These are phyloP conservation scores for Mycocentrospora acerina DNA, from an alignment of 2,329 filamentous ascomycete species.

Conservation along the genomic window DNA sequence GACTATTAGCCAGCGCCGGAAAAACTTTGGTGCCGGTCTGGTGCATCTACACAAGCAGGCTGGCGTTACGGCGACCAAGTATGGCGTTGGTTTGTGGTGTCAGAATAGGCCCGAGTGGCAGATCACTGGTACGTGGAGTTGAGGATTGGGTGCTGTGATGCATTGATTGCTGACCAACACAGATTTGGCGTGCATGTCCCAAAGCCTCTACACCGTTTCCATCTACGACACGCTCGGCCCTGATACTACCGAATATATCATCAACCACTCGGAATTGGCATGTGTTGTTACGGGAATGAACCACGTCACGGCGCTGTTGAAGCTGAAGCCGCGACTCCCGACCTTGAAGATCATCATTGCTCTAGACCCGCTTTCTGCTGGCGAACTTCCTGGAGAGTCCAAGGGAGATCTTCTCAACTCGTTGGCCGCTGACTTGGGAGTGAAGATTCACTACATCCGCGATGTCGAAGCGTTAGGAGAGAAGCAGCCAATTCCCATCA, in stretches of 20 bases:
- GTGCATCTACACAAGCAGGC: constrained; percentile 76
- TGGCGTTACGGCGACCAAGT: constrained; percentile 65
- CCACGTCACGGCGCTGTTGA: constrained; percentile 79
- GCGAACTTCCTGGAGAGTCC: constrained; percentile 73
- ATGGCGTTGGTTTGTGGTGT: constrained; percentile 81
- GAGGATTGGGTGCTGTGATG: neutral
- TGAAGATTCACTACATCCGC: constrained; percentile 75
- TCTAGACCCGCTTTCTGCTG: constrained; percentile 77
- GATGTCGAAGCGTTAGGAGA: constrained; percentile 82
- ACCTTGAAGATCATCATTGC: constrained; percentile 84
- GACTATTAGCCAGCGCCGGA: constrained; percentile 75
- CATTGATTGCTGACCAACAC: constrained; percentile 8
- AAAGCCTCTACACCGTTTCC: constrained; percentile 85
- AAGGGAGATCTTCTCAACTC: constrained; percentile 77
- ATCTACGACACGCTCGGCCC: constrained; percentile 95
- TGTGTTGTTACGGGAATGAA: constrained; percentile 77
- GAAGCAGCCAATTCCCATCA: constrained; percentile 67
- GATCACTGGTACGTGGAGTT: constrained; percentile 61
- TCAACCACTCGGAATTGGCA: constrained; percentile 79
- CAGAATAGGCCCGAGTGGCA: constrained; percentile 90
- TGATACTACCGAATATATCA: constrained; percentile 90
- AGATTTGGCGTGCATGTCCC: constrained; percentile 86
- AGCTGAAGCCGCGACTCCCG: constrained; percentile 75
- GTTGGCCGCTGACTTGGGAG: constrained; percentile 71
- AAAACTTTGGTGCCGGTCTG: constrained; percentile 82